Evolutionary conservation across 495 filamentous ascomycete species (phyloP), one percentile per base, ranked within the genome.

Genomic region (Clohesyomyces aquaticus): DNA sequence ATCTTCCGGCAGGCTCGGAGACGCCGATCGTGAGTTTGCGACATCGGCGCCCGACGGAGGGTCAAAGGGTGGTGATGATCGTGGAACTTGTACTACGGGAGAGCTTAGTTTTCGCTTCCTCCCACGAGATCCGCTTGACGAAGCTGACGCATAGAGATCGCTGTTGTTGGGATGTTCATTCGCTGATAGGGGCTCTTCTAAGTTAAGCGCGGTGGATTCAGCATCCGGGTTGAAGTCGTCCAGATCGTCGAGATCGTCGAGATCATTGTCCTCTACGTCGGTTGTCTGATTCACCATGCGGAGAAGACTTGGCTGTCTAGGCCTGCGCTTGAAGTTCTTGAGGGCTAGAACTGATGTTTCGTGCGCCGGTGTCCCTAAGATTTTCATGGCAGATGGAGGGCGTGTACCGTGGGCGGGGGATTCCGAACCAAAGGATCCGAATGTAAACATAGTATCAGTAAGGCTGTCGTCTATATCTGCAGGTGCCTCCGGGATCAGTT

Each of bases 281-380:
- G 64, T 69, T 4, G 61, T 67, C 58, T 74, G 72, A 55, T 85
- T 83, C 66, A 84, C 82, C 77, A 86, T 85, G 18, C 84, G 81
- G 14, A 91, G 74, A 56, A 91, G 82, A 71, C 87, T 90, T 4
- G 84, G 82, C 71, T 90, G 86, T 73, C 87, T 78, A 16, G 85
- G 78, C 59, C 87, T 77, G 35, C 83, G 77, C 61, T 82, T 86
- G 73, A 89, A 89, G 65, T 87, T 88, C 38, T 70, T 72, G 19
- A 79, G 61, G 16, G 67, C 71, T 27, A 78, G 67, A 73, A 87
- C 73, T 4, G 83, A 85, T 26, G 70, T 84, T 38, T 87, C 83
- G 48, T 80, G 80, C 2, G 78, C 80, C 49, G 83, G 82, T 3
- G 82, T 85, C 16, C 75, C 80, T 10, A 55, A 47, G 26, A 66